Evolutionary conservation across 345 rosid genomes (phyloP).

Genomic region (Brassica incana): DNA sequence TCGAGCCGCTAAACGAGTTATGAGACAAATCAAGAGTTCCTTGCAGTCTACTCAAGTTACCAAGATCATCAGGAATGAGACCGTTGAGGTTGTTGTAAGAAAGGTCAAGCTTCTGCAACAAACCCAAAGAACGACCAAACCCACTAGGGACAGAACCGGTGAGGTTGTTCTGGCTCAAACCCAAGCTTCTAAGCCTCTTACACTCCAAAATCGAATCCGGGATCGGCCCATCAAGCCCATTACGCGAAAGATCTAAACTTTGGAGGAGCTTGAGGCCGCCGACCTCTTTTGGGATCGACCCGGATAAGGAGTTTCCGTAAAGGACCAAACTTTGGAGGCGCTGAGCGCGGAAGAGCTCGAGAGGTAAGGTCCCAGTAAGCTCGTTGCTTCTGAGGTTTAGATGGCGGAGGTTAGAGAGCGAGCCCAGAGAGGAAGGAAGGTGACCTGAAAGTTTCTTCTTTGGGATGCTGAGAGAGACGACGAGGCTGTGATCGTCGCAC

Average conservation of each 20-base stretch:
- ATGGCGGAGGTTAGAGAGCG: slow-evolving; percentile 76
- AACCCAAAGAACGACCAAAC: slow-evolving; percentile 58
- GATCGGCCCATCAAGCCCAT: slow-evolving; percentile 75
- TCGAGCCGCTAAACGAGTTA: slow-evolving; percentile 66
- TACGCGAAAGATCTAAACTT: slow-evolving; percentile 72
- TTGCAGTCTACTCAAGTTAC: slow-evolving; percentile 77
- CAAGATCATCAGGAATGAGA: slow-evolving; percentile 67
- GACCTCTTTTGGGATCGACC: slow-evolving; percentile 65
- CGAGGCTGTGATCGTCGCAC: slow-evolving; percentile 68
- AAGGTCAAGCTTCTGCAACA: slow-evolving; percentile 74
- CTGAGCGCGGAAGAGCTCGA: slow-evolving; percentile 62
- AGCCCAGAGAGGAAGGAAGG: slow-evolving; percentile 75
- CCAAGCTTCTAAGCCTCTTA: slow-evolving; percentile 67
- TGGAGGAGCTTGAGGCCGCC: slow-evolving; percentile 69
- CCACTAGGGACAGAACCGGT: slow-evolving; percentile 71
- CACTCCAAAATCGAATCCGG: slow-evolving; percentile 66
- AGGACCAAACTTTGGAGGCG: slow-evolving; percentile 89
- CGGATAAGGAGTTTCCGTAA: slow-evolving; percentile 81
- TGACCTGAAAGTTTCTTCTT: slow-evolving; percentile 75
- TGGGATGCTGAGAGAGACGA: slow-evolving; percentile 78
- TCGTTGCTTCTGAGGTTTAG: slow-evolving; percentile 74
- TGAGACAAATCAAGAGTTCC: slow-evolving; percentile 96
- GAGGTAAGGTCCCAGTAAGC: slow-evolving; percentile 68
- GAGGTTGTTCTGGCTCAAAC: slow-evolving; percentile 73
- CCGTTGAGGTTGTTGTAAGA: slow-evolving; percentile 72